Evolutionary conservation across 257 asterid genomes (phyloP), one percentile per base, ranked within the genome.

Genomic region (Nicotiana tomentosiformis): DNA sequence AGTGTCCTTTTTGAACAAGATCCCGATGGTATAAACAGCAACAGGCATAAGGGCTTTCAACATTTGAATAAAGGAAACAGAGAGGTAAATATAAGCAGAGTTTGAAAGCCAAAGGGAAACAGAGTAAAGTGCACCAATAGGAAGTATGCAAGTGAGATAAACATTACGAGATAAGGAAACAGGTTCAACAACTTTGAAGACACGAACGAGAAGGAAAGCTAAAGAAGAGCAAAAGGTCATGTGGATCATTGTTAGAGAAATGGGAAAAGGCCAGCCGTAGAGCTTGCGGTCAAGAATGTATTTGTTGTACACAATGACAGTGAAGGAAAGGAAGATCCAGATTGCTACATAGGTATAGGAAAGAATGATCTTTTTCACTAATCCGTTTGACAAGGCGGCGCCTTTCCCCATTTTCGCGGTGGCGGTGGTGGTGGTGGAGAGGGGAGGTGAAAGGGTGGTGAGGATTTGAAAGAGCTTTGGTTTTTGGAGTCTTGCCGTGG

Each of bases 321-420:
- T 85, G 77, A 85, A 85, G 0, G 87, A 85, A 32, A 85, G 77
- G 87, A 81, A 82, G 82, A 85, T 85, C 87, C 85, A 85, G 49
- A 85, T 46, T 10, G 85, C 80, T 3, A 85, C 87, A 69, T 85
- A 85, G 7, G 87, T 72, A 55, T 85, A 85, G 30, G 85, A 81
- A 51, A 85, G 43, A 57, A 85, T 39, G 29, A 85, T 85, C 78
- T 85, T 85, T 66, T 67, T 85, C 80, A 77, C 51, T 7, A 85
- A 66, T 5, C 83, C 87, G 58, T 81, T 81, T 5, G 85, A 81
- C 26, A 85, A 39, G 14, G 77, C 64, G 26, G 60, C 55, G 17
- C 81, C 87, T 82, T 77, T 81, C 20, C 85, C 82, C 87, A 85
- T 85, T 20, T 43, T 61, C 39, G 0, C 10, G 82, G 74, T n/a